These are phyloP conservation scores for Eutrema yunnanense DNA, from an alignment of 345 rosid species.

Conservation along the genomic window DNA sequence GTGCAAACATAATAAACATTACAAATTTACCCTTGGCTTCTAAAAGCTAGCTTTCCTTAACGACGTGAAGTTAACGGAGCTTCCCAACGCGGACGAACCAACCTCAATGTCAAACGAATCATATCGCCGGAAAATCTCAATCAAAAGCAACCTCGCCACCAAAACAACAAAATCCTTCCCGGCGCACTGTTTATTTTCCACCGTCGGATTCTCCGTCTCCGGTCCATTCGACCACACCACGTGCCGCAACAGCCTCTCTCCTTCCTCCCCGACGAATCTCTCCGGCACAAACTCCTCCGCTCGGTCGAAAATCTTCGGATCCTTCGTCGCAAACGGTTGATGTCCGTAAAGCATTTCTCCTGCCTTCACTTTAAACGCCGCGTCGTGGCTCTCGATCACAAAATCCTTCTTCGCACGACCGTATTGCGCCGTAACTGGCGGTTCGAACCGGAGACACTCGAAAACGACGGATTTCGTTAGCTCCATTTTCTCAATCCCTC, in stretches of 20 bases:
- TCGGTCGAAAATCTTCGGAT: conserved; percentile 63
- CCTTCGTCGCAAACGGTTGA: conserved; percentile 82
- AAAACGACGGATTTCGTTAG: conserved; percentile 74
- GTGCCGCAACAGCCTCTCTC: conserved; percentile 55
- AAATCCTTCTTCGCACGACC: conserved; percentile 66
- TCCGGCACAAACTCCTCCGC: conserved; percentile 78
- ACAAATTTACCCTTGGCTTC: too few relatives aligned
- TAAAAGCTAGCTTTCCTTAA: too few relatives aligned
- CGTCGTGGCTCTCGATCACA: conserved; percentile 75
- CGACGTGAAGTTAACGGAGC: conserved; percentile 35
- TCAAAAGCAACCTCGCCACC: conserved; percentile 57
- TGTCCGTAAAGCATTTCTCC: conserved; percentile 84
- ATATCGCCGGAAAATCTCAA: conserved; percentile 74
- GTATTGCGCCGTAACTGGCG: conserved; percentile 74
- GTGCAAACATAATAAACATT: too few relatives aligned
- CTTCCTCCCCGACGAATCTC: conserved; percentile 65
- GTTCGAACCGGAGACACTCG: conserved; percentile 78
- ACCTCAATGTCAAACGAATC: conserved; percentile 70
- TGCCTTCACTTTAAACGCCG: conserved; percentile 56
- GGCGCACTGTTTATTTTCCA: conserved; percentile 73
- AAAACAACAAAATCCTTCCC: conserved; percentile 87
- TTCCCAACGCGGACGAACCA: conserved; percentile 47
- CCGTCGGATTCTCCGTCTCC: conserved; percentile 56
- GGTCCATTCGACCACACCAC: conserved; percentile 97
- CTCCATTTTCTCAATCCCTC: conserved; percentile 68